Evolutionary conservation across 2,329 filamentous ascomycete genomes (phyloP), one percentile per base, ranked within the genome.

Genomic region (Xylariaceae sp.): DNA sequence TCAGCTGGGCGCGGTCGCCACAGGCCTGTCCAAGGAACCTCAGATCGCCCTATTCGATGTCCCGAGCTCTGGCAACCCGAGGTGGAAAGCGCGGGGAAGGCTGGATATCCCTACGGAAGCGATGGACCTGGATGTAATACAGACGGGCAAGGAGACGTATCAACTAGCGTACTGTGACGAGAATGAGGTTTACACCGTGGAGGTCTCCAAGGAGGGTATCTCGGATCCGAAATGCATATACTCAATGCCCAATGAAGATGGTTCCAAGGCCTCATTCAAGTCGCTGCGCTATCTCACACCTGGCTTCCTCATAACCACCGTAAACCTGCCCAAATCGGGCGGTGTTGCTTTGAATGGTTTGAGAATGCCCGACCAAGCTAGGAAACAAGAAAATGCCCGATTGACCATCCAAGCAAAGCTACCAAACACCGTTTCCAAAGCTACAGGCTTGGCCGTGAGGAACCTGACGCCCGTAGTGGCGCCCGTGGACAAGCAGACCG

Each of bases 31-130:
- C 16, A 81, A 81, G 45, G 72, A 85, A 36, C 79, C 85, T 11
- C 86, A 96, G 65, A 78, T 96, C 46, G 83, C 88, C 19, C 66
- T 95, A 32, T 95, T 95, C 60, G 78, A 87, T 59, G 79, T 83
- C 15, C 78, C 74, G 7, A 71, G 73, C 16, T 67, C 76, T 13
- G 67, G 68, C 28, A 80, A 52, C 65, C 73, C 49, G 63, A 74
- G 67, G 28, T 73, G 73, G 43, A 75, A 68, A 54, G 46, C 64
- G 36, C 68, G 69, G 53, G 74, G 73, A 19, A 64, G 69, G 38
- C 51, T 83, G 39, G 70, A 77, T 47, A 62, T 79, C 31, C 56
- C 64, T 13, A 71, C 64, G 51, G 79, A 84, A 56, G 81, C 81
- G 1, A 79, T 79, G 55, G 87, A 89, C 60, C 54, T 89, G 38